Evolutionary conservation across 495 filamentous ascomycete species (phyloP), one percentile per base, ranked within the genome.

Genomic region (Penicillium roqueforti): DNA sequence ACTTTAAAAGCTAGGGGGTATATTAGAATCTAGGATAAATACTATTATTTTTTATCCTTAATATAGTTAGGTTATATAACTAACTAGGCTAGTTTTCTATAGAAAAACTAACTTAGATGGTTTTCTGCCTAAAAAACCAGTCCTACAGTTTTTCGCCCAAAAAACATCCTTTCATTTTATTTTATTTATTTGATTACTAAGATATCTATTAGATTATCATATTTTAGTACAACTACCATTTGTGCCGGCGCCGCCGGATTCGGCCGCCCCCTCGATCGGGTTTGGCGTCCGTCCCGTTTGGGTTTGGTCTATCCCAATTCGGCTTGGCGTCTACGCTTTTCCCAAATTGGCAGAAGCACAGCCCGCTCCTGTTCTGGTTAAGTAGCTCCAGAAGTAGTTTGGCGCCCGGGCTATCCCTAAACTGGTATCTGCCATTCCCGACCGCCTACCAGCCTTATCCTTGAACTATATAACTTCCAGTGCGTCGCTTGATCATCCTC

Each of bases 221-320:
- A n/a, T n/a, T n/a, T n/a, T n/a, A 29, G 28, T 29, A 29, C 9
- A 49, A 49, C 1, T 11, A 48, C 7, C 32, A 48, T 48, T 38
- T 48, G 46, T 48, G 46, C 46, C 46, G 46, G 10, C 6, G 32
- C 18, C 3, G 46, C 46, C 46, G 31, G 46, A 48, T 48, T 37
- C 46, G 46, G 46, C 46, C 22, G 13, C 46, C 46, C n/a, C 46
- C 46, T 38, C 31, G 46, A 48, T 48, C 31, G 46, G 46, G 46
- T 48, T 48, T 48, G 31, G 46, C 46, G 46, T 36, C 29, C 29
- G 6, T 2, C 46, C 28, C 20, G 46, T 36, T 48, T 28, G 31
- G 42, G 42, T 18, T 45, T 28, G 26, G 42, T 29, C 26, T 2
- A 29, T 45, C 42, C 42, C n/a, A 29, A 31, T 29, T 26, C 26